Base-by-base conservation (phyloP, 2,329 filamentous ascomycete genomes). In the Alternaria viburni region DNA sequence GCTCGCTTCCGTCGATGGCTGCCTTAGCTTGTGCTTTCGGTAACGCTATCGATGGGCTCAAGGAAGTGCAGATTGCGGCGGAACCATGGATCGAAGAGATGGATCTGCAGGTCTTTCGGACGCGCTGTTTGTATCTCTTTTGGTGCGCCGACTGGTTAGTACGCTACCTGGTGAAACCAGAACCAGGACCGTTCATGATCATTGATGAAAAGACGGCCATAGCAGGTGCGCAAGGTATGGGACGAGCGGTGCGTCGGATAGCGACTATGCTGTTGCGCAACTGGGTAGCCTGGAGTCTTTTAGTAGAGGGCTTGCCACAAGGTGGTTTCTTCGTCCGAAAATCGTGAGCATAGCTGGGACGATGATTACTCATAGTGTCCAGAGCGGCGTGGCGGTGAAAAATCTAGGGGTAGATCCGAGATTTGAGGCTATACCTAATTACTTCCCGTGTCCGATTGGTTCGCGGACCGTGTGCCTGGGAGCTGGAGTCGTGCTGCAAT, bases 271-370 rank as follows among this genome's bases (percentile, higher is more conserved):
- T 69, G 19, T 25, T 66, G 54, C 62, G 63, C 30, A 67, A 70
- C 19, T 73, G 66, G 59, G 54, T 65, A 19, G 61, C 60, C n/a
- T 69, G 66, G 61, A 28, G 55, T 9, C n/a, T 68, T 17, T 64
- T 69, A n/a, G 54, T 62, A 6, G 64, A 72, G 15, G 15, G n/a
- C 15, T 51, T 68, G 36, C 52, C 66, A 23, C 47, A 51, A 58
- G 19, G 60, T 44, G 60, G 54, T 17, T 61, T 66, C 23, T 46
- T 36, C 21, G 54, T 41, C 41, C 59, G 54, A 23, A 11, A 8
- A 28, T 6, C 25, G 19, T 19, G 13, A 41, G 21, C 17, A 28
- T 36, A 44, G 36, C 32, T 23, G 19, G 23, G 19, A 21, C 13
- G 13, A 23, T 41, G 30, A 52, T 41, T 52, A 41, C 28, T 52